Percentiles rank a stretch among this genome's conserved stretches.
phyloP scores from a whole-genome alignment of 2,329 filamentous ascomycete species.

The Cladosporium sp. region DNA sequence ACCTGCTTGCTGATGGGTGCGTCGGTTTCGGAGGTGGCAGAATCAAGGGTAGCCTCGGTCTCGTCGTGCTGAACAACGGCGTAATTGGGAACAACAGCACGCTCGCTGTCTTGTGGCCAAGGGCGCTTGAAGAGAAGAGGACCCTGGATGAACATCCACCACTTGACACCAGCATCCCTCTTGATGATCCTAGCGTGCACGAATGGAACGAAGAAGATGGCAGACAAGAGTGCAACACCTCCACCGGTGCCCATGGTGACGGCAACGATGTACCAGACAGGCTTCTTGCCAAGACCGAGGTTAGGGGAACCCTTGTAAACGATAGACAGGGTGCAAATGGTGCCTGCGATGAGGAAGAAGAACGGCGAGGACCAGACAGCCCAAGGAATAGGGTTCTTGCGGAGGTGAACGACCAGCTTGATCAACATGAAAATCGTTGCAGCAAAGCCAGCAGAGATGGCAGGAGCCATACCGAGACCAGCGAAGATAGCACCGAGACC shows the following conservation, averaged over 20 bases:
- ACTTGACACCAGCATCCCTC: conserved; percentile 29
- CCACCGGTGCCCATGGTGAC: conserved; percentile 43
- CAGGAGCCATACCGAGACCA: conserved; percentile 47
- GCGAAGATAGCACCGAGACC: conserved; percentile 43
- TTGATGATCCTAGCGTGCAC: conserved; percentile 29
- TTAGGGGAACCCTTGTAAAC: conserved; percentile 46
- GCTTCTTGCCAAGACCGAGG: conserved; percentile 43
- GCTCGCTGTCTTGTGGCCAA: conserved; percentile 48
- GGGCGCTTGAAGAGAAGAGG: conserved; percentile 49
- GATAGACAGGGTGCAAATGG: conserved; percentile 55
- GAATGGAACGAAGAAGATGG: conserved; percentile 36
- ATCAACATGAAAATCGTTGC: conserved; percentile 48
- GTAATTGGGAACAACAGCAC: conserved; percentile 66
- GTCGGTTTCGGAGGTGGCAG: conserved; percentile 3
- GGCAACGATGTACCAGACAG: conserved; percentile 44
- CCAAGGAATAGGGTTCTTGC: conserved; percentile 47
- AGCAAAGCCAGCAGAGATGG: conserved; percentile 45
- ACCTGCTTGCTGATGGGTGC: conserved; percentile 8
- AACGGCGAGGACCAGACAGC: conserved; percentile 46
- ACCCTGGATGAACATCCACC: conserved; percentile 32
- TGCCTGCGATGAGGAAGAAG: conserved; percentile 48
- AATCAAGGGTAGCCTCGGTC: background rate
- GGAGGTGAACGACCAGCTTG: conserved; percentile 49
- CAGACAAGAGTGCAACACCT: conserved; percentile 39
- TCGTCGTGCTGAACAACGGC: conserved; percentile 67